These are phyloP conservation scores for Starmerella kuoi DNA, from an alignment of 805 yeast species.

Conservation along the genomic window DNA sequence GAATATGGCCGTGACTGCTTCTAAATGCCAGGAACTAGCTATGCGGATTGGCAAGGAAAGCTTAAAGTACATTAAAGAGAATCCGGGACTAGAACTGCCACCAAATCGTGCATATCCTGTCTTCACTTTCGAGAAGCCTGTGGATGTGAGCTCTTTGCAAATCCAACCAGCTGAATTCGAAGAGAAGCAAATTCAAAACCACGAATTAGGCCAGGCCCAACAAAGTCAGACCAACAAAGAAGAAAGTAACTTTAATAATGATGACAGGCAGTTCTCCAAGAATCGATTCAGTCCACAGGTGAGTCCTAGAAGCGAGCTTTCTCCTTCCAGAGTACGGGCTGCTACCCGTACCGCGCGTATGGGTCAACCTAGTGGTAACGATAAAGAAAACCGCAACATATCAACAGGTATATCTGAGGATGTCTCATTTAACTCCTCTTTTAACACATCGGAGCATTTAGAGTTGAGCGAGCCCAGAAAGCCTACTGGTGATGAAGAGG, in stretches of 20 bases:
- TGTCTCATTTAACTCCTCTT: background rate
- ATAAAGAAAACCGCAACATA: background rate
- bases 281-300: no score
- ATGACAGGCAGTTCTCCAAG: background rate
- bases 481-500: background rate
- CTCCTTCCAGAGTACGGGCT: background rate
- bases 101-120: slow-evolving; percentile 1
- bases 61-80: slow-evolving; percentile 21
- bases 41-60: slow-evolving; percentile 4
- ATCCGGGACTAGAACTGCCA: slow-evolving; percentile 25
- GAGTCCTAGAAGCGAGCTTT: no score
- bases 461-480: background rate
- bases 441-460: background rate
- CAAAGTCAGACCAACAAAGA: background rate
- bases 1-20: slow-evolving; percentile 24
- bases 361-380: background rate
- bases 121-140: background rate
- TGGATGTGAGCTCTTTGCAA: background rate
- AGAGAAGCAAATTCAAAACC: background rate
- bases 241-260: background rate
- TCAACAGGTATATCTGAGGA: background rate
- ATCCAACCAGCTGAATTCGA: background rate
- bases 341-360: background rate
- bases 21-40: slow-evolving; percentile 27
- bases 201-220: background rate